Base-by-base conservation (phyloP, 163 green algal genomes). In the Chloromonas sp. region DNA sequence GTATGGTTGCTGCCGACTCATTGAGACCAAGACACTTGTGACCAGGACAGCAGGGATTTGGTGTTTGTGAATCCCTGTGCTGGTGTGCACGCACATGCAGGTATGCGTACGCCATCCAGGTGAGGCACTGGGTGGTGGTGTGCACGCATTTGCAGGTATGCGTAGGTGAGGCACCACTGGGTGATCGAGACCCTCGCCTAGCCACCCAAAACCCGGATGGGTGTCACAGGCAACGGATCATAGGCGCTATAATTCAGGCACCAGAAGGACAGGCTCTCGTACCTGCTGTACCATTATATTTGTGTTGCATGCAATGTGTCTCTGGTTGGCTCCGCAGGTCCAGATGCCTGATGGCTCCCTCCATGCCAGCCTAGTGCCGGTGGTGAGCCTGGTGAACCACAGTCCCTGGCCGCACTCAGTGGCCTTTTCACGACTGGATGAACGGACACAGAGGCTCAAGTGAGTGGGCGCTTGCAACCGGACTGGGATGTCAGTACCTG, bases 371-470 rank as follows among this genome's bases (percentile, higher is more conserved):
- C 80, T 93, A 85, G 91, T 92, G 0, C 93, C 93, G 1, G 91
- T 94, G 83, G 90, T 91, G 8, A 91, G 90, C 81, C 85, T 96
- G 78, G 85, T 94, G 74, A 96, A 96, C 89, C 93, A 96, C 87
- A 89, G 82, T 57, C 58, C 79, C 71, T 71, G 86, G 86, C 93
- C 93, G 13, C 93, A 96, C 88, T 86, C 91, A 58, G 86, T 94
- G 5, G 89, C 90, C 70, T 96, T 94, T 89, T 74, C 66, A 11
- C 66, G 66, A 11, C 66, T 74, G 66, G 66, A 74, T 11, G 5
- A 5, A 11, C 66, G 66, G 5, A 74, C 66, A 11, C 66, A 74
- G 66, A 74, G 66, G 11, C 66, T 74, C 66, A 74, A 74, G 66
- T 74, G 66, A 74, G 66, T 36, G 36, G 36, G 36, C 36, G 36